Conservation (phyloP, 345 rosid species). For the Melaleuca quinquenervia region DNA sequence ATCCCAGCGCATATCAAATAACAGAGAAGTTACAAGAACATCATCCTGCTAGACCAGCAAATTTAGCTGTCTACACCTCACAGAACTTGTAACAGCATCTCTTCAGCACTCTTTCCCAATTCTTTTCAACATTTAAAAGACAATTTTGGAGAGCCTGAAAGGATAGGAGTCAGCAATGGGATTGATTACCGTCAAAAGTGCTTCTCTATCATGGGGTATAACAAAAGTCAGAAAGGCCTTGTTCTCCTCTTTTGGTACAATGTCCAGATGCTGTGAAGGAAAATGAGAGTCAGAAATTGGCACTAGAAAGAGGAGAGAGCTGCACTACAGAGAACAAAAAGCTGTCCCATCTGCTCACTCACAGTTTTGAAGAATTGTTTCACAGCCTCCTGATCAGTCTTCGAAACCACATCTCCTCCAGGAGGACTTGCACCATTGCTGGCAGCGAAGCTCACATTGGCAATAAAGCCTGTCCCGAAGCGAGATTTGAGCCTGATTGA, state of each 20-base stretch:
- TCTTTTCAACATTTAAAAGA: not conserved
- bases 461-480: constrained; percentile 84
- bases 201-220: constrained; percentile 81
- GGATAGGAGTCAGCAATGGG: not conserved
- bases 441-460: constrained; percentile 61
- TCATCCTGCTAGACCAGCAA: not conserved
- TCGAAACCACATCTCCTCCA: constrained; percentile 14
- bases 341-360: constrained; percentile 6
- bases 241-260: constrained; percentile 65
- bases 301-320: not conserved
- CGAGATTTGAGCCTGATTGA: constrained; percentile 89
- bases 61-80: not conserved
- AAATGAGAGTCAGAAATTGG: not conserved
- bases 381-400: constrained; percentile 36
- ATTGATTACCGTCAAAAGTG: constrained; percentile 45
- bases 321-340: not conserved
- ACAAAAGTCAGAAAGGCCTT: constrained; percentile 70
- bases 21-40: not conserved
- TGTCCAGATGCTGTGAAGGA: constrained; percentile 45
- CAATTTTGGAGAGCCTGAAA: not conserved
- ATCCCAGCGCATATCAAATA: not conserved
- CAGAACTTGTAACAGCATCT: not conserved
- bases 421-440: constrained; percentile 24
- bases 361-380: constrained; percentile 74
- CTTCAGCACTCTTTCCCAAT: not conserved